Evolutionary conservation across 306 rosid species (phyloP), one percentile per base, ranked within the genome.

Genomic region (Cajanus cajan): DNA sequence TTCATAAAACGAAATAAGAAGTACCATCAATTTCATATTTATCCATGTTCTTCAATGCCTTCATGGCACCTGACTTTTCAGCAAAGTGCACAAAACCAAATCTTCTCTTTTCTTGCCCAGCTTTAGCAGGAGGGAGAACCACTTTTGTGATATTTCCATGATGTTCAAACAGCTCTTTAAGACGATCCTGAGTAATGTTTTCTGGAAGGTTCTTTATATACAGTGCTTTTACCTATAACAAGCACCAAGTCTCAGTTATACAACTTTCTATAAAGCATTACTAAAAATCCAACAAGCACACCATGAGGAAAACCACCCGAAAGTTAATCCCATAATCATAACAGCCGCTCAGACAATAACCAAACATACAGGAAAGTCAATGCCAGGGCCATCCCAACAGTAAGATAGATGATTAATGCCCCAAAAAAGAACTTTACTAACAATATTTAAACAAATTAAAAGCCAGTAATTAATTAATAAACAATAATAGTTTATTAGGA

Each of bases 131-230:
- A 37, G 94, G 97, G 63, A 90, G 41, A 57, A 80, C 97, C 74
- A 88, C 97, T 86, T 88, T 92, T 55, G 91, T 85, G 84, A 92
- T 87, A 78, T 85, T 84, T 62, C 97, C 94, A 72, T 90, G 94
- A 79, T 79, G 92, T 55, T 85, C 88, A 82, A 88, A 92, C 59
- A 87, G 66, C 68, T 55, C 82, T 41, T 41, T 84, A 9, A 92
- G 87, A 22, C 76, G 77, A 74, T 88, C 87, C 71, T 82, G 91
- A 36, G 91, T 88, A 62, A 87, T 90, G 59, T 90, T 85, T 74
- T 74, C 86, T 1, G 94, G 93, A 71, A 92, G 86, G 84, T 92
- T 92, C 79, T 87, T 92, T 52, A 92, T 84, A 67, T 90, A 91
- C 16, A 91, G 78, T 55, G 94, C 87, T 87, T 84, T 92, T 59